Base-by-base conservation (phyloP, 2,329 filamentous ascomycete genomes). In the Cercospora beticola region DNA sequence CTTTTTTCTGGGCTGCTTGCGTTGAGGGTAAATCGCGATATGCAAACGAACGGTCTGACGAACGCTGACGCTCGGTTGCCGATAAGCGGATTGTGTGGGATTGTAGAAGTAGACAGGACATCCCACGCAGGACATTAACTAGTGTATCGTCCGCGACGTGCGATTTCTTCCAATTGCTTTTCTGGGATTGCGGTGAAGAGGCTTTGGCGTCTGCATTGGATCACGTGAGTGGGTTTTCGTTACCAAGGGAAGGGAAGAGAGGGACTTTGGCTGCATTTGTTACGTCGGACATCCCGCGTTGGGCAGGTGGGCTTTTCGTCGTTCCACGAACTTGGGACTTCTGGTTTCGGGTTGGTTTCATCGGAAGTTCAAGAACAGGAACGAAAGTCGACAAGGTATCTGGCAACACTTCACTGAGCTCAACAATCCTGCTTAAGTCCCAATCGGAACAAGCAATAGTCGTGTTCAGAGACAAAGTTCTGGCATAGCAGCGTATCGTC, bases 81-180 rank as follows among this genome's bases (percentile, higher is more conserved):
- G n/a, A 36, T 26, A 33, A 26, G n/a, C 33, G 62, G 31, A 23
- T 30, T 31, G 62, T 21, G 33, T 33, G n/a, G 54, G 28, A 56
- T 28, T 63, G 30, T 54, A 56, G 23, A 63, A 33, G 23, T 56
- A 56, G 23, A 56, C 49, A 28, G 54, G 26, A 40, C 62, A 65
- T 65, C 62, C 62, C 62, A 65, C 62, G 62, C 62, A 59, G 62
- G 49, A 65, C 62, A 46, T 65, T 43, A 33, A 49, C 54, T 65
- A 65, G 62, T 59, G 52, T 43, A 49, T 23, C 52, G 52, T 21
- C 36, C 7, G 18, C 33, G 31, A 31, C 56, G 56, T 59, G 56
- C 56, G 31, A 12, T 46, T 59, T 59, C 54, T 59, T 59, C 62
- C 62, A 65, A 58, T 54, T 54, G 54, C 40, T 65, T 65, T 59